Evolutionary conservation across 108 stramenopile genomes (phyloP).

Genomic region (Fragilariopsis cylindrus): DNA sequence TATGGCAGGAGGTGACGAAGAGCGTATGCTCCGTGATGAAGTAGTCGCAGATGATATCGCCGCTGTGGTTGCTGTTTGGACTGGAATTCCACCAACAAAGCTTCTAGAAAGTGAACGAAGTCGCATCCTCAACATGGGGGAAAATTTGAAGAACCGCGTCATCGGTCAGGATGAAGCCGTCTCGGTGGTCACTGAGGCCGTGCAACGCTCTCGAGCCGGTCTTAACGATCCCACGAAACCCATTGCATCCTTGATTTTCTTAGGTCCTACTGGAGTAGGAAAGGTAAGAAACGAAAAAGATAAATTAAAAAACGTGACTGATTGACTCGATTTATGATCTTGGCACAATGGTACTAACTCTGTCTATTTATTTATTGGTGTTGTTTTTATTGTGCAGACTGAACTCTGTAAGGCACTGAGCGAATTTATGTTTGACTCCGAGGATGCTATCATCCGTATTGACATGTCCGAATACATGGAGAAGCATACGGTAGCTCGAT

Average conservation of each 20-base stretch:
- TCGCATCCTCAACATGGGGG: slow-evolving; percentile 91
- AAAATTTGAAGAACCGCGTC: slow-evolving; percentile 81
- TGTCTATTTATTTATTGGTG: slow-evolving; percentile 23
- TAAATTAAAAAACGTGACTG: neutral
- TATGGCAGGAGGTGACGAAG: slow-evolving; percentile 20
- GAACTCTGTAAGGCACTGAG: slow-evolving; percentile 93
- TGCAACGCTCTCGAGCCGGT: slow-evolving; percentile 91
- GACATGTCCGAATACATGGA: slow-evolving; percentile 99
- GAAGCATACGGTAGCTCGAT: slow-evolving; percentile 90
- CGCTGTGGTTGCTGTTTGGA: slow-evolving; percentile 89
- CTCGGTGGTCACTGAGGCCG: slow-evolving; percentile 87
- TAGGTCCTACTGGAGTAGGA: slow-evolving; percentile 91
- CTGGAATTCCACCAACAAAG: slow-evolving; percentile 90
- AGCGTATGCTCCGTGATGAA: slow-evolving; percentile 84
- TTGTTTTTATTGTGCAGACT: slow-evolving; percentile 56
- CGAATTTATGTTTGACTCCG: slow-evolving; percentile 92
- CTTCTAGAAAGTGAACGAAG: slow-evolving; percentile 90
- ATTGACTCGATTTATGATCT: slow-evolving; percentile 3
- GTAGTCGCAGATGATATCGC: slow-evolving; percentile 97
- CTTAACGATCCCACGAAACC: slow-evolving; percentile 89
- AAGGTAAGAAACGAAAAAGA: neutral
- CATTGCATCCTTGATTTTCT: slow-evolving; percentile 90
- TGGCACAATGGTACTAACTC: neutral
- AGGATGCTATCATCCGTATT: slow-evolving; percentile 91
- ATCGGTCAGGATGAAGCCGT: slow-evolving; percentile 95